Percentiles rank a stretch among this genome's conserved stretches.
These are phyloP conservation scores for Boletus patriciae DNA, from an alignment of 768 basidiomycete genomes.

Conservation along the genomic window DNA sequence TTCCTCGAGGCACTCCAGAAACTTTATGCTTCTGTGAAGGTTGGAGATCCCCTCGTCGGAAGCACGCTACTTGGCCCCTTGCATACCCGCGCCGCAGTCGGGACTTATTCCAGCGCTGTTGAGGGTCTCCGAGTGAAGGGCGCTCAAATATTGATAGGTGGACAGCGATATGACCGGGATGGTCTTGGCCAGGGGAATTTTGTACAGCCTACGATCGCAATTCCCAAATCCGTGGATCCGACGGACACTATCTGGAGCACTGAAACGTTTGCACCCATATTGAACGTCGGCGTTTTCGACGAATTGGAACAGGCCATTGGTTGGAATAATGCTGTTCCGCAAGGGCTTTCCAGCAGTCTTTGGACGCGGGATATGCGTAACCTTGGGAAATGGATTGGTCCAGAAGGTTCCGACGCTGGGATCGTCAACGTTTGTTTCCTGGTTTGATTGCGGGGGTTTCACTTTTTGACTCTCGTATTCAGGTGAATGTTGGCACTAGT, in stretches of 20 bases:
- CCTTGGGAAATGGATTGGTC: conserved; percentile 90
- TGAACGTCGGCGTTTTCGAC: conserved; percentile 85
- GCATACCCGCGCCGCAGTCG: conserved; percentile 70
- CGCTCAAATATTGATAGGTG: conserved; percentile 79
- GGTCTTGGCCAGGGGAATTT: conserved; percentile 74
- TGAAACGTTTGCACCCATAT: conserved; percentile 87
- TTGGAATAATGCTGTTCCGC: conserved; percentile 89
- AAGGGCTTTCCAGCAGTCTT: conserved; percentile 87
- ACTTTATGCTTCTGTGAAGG: conserved; percentile 67
- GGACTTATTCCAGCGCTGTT: conserved; percentile 62
- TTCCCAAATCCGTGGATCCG: conserved; percentile 58
- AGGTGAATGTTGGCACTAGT: conserved; percentile 68
- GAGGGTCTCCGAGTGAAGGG: conserved; percentile 58
- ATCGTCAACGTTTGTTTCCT: conserved; percentile 77
- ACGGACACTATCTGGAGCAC: conserved; percentile 66
- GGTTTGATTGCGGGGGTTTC: not conserved
- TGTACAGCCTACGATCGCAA: conserved; percentile 83
- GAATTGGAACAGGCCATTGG: conserved; percentile 81
- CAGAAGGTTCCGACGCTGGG: conserved; percentile 84
- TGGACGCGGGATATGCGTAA: conserved; percentile 87
- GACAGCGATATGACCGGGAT: conserved; percentile 50
- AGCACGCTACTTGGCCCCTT: conserved; percentile 83
- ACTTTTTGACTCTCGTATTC: conserved; percentile 5
- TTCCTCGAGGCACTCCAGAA: conserved; percentile 75
- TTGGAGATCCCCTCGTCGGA: conserved; percentile 82